Percentiles rank a stretch among this genome's conserved stretches.
Evolutionary conservation across 2,329 filamentous ascomycete species (phyloP).

Genomic region (Fusarium decemcellulare): DNA sequence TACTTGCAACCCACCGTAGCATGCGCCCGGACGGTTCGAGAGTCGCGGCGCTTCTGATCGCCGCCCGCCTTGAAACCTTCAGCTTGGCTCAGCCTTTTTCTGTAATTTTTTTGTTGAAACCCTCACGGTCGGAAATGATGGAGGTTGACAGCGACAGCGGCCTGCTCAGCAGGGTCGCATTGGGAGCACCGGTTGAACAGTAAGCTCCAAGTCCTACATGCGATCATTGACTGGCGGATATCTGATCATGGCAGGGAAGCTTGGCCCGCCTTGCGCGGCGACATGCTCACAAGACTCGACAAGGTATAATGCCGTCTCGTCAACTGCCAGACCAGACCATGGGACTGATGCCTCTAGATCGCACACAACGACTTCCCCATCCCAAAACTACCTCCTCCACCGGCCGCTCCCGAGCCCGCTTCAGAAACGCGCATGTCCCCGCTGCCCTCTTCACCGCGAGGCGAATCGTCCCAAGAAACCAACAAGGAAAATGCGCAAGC

Average conservation of each 20-base stretch:
- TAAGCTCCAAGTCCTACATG: constrained; percentile 53
- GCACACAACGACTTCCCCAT: constrained; percentile 82
- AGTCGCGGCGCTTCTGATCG: constrained; percentile 23
- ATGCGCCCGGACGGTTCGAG: constrained; percentile 11
- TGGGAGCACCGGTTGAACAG: constrained; percentile 69
- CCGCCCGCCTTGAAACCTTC: background rate
- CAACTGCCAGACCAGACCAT: background rate
- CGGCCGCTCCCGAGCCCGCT: constrained; percentile 56
- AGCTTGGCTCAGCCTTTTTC: constrained; percentile 17
- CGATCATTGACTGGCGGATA: constrained; percentile 24
- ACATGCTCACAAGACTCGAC: constrained; percentile 78
- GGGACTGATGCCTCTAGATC: constrained; percentile 67
- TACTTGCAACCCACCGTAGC: constrained; percentile 49
- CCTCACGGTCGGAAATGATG: constrained; percentile 57
- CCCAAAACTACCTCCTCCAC: constrained; percentile 68
- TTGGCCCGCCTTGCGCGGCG: constrained; percentile 78
- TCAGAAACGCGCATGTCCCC: constrained; percentile 61
- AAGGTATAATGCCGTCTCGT: constrained; percentile 55
- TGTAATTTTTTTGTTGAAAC: constrained; percentile 20
- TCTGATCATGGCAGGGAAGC: constrained; percentile 66
- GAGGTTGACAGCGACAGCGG: constrained; percentile 69
- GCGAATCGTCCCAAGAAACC: constrained; percentile 66
- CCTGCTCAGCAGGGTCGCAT: constrained; percentile 63
- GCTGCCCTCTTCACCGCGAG: constrained; percentile 57
- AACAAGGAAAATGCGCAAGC: constrained; percentile 78